phyloP scores from a whole-genome alignment of 176 grass and related monocot species.

The Zizania latifolia region DNA sequence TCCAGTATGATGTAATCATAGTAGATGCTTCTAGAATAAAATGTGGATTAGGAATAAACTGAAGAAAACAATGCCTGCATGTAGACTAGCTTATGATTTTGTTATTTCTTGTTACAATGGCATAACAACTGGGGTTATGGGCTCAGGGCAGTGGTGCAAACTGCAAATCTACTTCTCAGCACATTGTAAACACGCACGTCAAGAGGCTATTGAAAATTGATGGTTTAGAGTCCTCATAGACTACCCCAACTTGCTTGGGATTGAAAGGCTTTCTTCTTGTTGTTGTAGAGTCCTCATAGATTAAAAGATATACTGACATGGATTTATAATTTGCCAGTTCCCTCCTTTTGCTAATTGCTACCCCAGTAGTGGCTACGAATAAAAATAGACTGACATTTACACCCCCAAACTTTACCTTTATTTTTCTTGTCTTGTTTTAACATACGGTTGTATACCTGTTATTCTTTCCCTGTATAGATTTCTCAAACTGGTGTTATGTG shows the following conservation, averaged over 20 bases:
- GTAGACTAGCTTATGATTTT: background rate
- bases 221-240: background rate
- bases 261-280: too few relatives aligned
- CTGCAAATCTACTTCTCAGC: background rate
- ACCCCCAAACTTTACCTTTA: background rate
- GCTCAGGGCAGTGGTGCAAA: background rate
- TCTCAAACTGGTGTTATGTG: conserved; percentile 30
- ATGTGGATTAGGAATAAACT: background rate
- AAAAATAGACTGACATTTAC: conserved; percentile 8
- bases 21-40: background rate
- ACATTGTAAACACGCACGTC: background rate
- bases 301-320: background rate
- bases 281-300: background rate
- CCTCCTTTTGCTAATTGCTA: background rate
- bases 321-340: background rate
- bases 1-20: background rate
- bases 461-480: background rate
- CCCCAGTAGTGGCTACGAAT: background rate
- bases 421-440: conserved; percentile 4
- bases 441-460: background rate
- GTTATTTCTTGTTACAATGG: background rate
- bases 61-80: background rate
- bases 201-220: background rate
- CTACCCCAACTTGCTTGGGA: too few relatives aligned
- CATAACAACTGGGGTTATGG: background rate